Conservation (phyloP, 2,329 filamentous ascomycete genomes). For the Trichothecium roseum region DNA sequence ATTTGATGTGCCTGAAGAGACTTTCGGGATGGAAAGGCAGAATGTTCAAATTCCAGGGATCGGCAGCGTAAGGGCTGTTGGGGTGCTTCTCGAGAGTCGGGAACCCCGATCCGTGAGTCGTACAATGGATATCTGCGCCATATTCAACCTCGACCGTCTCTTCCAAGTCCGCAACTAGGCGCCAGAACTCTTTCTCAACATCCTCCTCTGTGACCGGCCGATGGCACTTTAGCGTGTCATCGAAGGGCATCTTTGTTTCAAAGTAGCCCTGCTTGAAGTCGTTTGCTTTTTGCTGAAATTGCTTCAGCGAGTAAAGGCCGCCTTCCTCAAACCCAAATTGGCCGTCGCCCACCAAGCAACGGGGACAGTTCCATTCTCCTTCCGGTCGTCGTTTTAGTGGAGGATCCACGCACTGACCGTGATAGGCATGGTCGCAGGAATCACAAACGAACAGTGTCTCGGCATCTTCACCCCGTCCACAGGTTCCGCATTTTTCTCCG, state of each 20-base stretch:
- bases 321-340: slow-evolving; percentile 98
- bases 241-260: slow-evolving; percentile 78
- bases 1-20: slow-evolving; percentile 93
- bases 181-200: slow-evolving; percentile 94
- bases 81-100: slow-evolving; percentile 90
- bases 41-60: slow-evolving; percentile 94
- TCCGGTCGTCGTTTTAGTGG: slow-evolving; percentile 68
- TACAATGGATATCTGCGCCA: slow-evolving; percentile 94
- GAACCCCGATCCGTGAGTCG: slow-evolving; percentile 94
- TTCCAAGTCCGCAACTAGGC: slow-evolving; percentile 83
- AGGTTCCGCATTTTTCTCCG: slow-evolving; percentile 69
- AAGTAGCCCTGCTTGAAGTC: slow-evolving; percentile 95
- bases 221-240: slow-evolving; percentile 71
- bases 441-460: slow-evolving; percentile 72
- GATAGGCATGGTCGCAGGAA: slow-evolving; percentile 81
- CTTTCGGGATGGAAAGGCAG: slow-evolving; percentile 85
- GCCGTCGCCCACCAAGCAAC: slow-evolving; percentile 89
- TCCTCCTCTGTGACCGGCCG: slow-evolving; percentile 86
- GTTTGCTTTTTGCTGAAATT: slow-evolving; percentile 92
- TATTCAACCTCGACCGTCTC: slow-evolving; percentile 98
- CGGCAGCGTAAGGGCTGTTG: slow-evolving; percentile 72
- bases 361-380: slow-evolving; percentile 89
- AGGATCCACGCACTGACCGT: slow-evolving; percentile 81
- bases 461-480: slow-evolving; percentile 66
- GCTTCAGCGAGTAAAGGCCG: slow-evolving; percentile 84